Evolutionary conservation across 2,329 filamentous ascomycete genomes (phyloP).

Genomic region (Arthrobotrys sinensis): DNA sequence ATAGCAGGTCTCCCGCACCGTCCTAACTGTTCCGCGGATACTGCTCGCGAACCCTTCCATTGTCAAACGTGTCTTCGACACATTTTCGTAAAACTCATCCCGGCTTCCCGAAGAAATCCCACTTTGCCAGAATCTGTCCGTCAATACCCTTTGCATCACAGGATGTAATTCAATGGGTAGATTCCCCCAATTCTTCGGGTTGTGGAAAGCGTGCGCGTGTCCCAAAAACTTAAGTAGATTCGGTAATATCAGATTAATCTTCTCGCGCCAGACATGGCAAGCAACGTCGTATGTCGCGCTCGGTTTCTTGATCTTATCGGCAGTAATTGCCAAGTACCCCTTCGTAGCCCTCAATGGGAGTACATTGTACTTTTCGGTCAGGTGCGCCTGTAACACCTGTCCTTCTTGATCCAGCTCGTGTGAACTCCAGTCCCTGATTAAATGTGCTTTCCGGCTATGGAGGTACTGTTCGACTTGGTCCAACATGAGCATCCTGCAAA

Average conservation of each 20-base stretch:
- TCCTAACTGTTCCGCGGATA: slow-evolving; percentile 87
- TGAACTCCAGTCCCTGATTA: slow-evolving; percentile 85
- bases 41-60: slow-evolving; percentile 95
- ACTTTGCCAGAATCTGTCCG: slow-evolving; percentile 97
- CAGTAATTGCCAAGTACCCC: slow-evolving; percentile 90
- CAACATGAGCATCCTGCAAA: slow-evolving; percentile 84
- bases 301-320: slow-evolving; percentile 85
- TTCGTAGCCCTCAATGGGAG: slow-evolving; percentile 90
- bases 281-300: slow-evolving; percentile 82
- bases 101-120: slow-evolving; percentile 96
- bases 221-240: slow-evolving; percentile 86
- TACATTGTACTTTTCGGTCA: slow-evolving; percentile 81
- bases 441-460: slow-evolving; percentile 79
- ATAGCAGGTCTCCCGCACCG: slow-evolving; percentile 93
- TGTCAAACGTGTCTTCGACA: slow-evolving; percentile 88
- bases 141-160: slow-evolving; percentile 85
- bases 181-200: slow-evolving; percentile 84
- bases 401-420: slow-evolving; percentile 84
- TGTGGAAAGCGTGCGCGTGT: slow-evolving; percentile 92
- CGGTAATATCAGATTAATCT: slow-evolving; percentile 85
- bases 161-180: slow-evolving; percentile 81
- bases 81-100: slow-evolving; percentile 94
- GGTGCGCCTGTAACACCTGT: slow-evolving; percentile 80
- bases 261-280: slow-evolving; percentile 85
- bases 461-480: slow-evolving; percentile 87